Base-by-base conservation (phyloP, 768 basidiomycete species). In the Agaricus blazei region DNA sequence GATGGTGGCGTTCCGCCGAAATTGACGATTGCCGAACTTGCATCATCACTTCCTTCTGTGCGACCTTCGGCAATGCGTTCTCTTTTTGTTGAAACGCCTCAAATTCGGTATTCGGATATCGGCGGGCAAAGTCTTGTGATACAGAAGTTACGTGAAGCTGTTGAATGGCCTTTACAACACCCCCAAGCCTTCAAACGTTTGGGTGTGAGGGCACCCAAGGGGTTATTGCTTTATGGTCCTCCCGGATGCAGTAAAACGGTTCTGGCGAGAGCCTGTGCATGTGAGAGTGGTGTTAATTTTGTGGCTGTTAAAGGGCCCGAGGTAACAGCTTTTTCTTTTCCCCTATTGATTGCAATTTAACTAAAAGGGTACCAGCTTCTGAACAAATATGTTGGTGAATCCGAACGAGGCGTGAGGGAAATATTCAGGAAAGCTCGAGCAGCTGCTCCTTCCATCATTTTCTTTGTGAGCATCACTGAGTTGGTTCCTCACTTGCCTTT, bases 231-330 rank as follows among this genome's bases (percentile, higher is more conserved):
- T 14, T 99, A 95, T 68, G 95, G 95, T 3, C 95, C 95, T 3
- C 96, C 95, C 3, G 95, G 95, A n/a, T 97, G 95, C 64, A 93
- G 92, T 63, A 98, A 98, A 72, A 98, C 96, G 1, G 76, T 98
- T 41, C 82, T 93, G 14, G 96, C 91, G 1, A 84, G 92, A 55
- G 95, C 96, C 2, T 86, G 93, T 66, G 95, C 95, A 14, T 90
- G 85, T 28, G 95, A 97, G 69, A 91, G 91, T 62, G 94, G 93
- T 3, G 83, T 98, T 55, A 98, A 98, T 68, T 98, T 98, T 67
- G 81, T 99, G 41, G 93, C 96, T 24, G 92, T 99, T 31, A 97
- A 97, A 69, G 97, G 97, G 0, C 94, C 97, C 1, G 97, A 99
- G 82, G 96, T 90, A 60, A 60, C 81, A 61, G 34, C 31, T 5